Evolutionary conservation across 2,329 filamentous ascomycete genomes (phyloP).

Genomic region (Fusarium solani-melongenae): DNA sequence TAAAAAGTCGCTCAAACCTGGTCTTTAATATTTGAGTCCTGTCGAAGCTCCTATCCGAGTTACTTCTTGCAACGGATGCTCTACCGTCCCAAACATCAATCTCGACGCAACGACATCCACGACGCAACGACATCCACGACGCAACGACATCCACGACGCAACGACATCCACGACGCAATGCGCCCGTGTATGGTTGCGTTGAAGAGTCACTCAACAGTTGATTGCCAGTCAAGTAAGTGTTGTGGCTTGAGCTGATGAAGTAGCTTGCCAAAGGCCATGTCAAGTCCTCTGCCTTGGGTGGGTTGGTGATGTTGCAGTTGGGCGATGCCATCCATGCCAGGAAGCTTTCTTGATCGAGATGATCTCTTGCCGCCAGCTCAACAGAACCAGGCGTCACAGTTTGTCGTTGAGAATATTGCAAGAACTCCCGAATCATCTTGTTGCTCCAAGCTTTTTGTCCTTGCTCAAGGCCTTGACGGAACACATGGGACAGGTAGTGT

Average conservation of each 20-base stretch:
- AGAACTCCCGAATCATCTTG: neutral
- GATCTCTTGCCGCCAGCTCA: neutral
- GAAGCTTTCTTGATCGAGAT: slow-evolving; percentile 60
- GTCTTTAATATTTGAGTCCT: neutral
- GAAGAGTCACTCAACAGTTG: slow-evolving; percentile 89
- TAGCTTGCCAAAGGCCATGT: slow-evolving; percentile 88
- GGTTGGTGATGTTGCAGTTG: slow-evolving; percentile 56
- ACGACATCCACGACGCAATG: slow-evolving; percentile 84
- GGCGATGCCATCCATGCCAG: slow-evolving; percentile 67
- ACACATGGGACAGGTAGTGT: neutral
- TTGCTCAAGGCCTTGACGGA: neutral
- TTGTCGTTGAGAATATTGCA: neutral
- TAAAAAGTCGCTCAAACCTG: neutral
- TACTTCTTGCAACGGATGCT: slow-evolving; percentile 68
- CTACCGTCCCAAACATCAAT: slow-evolving; percentile 96
- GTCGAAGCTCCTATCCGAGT: slow-evolving; percentile 58
- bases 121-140: slow-evolving; percentile 86
- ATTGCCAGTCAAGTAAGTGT: slow-evolving; percentile 90
- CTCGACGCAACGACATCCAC: slow-evolving; percentile 90
- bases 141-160: slow-evolving; percentile 92
- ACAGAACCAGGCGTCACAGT: neutral
- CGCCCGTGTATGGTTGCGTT: slow-evolving; percentile 86
- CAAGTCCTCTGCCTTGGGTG: slow-evolving; percentile 62
- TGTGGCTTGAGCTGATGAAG: slow-evolving; percentile 94
- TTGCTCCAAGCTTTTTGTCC: neutral